A percentile compares a stretch with the other conserved stretches of the same genome.
Conservation (phyloP, 2,329 filamentous ascomycete species). For the Aphanoascus verrucosus region DNA sequence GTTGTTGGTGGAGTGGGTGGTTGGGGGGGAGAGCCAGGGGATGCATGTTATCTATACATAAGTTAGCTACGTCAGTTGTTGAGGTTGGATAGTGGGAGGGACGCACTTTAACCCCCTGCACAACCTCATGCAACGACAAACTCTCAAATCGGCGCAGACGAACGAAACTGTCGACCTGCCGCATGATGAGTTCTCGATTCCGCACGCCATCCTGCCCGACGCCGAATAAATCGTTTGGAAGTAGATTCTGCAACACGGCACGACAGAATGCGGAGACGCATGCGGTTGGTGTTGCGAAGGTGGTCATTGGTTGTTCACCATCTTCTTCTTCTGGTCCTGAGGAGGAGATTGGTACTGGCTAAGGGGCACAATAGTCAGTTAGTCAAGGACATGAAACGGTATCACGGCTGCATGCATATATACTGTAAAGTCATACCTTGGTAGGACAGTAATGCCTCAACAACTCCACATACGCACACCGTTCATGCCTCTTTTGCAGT, state of each 20-base stretch:
- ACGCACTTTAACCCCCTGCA: slow-evolving; percentile 61
- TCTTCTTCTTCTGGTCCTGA: no score
- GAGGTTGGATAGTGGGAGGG: not conserved
- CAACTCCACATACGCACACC: slow-evolving; percentile 70
- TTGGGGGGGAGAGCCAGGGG: no score
- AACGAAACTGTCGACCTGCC: slow-evolving; percentile 67
- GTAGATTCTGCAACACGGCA: slow-evolving; percentile 58
- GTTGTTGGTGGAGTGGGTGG: no score
- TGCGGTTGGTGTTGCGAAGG: slow-evolving; percentile 55
- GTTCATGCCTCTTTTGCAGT: slow-evolving; percentile 58
- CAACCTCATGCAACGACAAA: slow-evolving; percentile 65
- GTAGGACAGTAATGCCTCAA: slow-evolving; percentile 70
- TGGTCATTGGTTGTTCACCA: slow-evolving; percentile 47
- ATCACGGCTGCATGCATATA: no score
- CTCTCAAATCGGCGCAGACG: slow-evolving; percentile 69
- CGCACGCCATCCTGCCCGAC: slow-evolving; percentile 39
- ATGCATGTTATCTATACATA: slow-evolving; percentile 52
- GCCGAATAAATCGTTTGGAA: slow-evolving; percentile 70
- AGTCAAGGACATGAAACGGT: not conserved
- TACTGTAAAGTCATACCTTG: slow-evolving; percentile 27
- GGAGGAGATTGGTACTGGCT: no score
- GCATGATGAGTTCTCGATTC: slow-evolving; percentile 55
- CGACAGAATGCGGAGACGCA: slow-evolving; percentile 80
- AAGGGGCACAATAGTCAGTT: not conserved
- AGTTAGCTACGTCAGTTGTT: not conserved